phyloP scores from a whole-genome alignment of 2,329 filamentous ascomycete genomes.

The Fusarium staphyleae region DNA sequence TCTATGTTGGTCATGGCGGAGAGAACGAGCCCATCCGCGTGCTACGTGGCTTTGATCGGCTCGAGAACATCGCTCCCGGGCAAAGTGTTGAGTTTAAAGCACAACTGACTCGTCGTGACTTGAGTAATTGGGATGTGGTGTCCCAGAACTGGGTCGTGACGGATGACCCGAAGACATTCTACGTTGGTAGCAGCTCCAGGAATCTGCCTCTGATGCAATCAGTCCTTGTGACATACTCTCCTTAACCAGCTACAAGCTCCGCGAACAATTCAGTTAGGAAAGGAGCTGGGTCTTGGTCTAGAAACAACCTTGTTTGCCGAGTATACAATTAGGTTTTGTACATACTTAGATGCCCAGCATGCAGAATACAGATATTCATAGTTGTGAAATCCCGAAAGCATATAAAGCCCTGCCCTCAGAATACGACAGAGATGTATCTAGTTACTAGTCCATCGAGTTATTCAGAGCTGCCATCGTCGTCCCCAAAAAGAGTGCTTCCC shows the following conservation, averaged over 20 bases:
- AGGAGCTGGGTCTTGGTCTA: neutral
- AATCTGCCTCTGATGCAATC: slow-evolving; percentile 56
- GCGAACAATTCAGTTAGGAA: no score
- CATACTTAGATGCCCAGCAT: neutral
- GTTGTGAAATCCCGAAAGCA: no score
- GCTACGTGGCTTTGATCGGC: slow-evolving; percentile 82
- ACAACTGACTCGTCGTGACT: slow-evolving; percentile 77
- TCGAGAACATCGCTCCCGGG: slow-evolving; percentile 73
- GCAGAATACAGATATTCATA: neutral
- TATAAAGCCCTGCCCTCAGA: no score
- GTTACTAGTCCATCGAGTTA: no score
- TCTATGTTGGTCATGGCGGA: slow-evolving; percentile 84
- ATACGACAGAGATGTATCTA: no score
- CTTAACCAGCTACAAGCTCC: no score
- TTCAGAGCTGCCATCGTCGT: no score
- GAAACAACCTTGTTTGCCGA: neutral
- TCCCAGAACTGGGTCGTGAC: slow-evolving; percentile 85
- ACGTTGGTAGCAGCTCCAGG: slow-evolving; percentile 62
- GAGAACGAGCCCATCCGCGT: slow-evolving; percentile 70
- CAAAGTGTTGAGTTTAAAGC: slow-evolving; percentile 70
- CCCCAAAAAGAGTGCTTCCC: no score
- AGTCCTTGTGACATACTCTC: neutral
- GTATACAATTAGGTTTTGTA: neutral
- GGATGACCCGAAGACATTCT: slow-evolving; percentile 59
- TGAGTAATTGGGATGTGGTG: slow-evolving; percentile 84